Conservation (phyloP, 2,329 filamentous ascomycete species). For the Catunica adiposa region DNA sequence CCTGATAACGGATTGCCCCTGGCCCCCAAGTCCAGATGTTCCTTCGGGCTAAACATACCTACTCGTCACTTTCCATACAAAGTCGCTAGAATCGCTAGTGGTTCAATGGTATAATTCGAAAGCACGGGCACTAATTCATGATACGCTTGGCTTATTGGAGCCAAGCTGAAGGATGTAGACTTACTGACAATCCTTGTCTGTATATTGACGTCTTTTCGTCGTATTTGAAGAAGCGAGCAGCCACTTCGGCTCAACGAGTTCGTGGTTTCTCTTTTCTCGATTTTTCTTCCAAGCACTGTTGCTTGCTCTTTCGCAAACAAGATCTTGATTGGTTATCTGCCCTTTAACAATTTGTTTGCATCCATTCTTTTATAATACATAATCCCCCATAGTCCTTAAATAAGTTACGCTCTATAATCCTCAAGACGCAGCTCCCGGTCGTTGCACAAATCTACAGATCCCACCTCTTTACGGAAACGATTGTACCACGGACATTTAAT, state of each 20-base stretch:
- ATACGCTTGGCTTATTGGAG: neutral
- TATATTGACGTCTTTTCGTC: neutral
- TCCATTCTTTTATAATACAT: neutral
- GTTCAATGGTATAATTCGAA: too few relatives aligned
- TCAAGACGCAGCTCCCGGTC: too few relatives aligned
- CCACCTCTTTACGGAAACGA: neutral
- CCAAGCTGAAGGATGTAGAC: neutral
- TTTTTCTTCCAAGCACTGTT: neutral
- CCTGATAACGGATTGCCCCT: neutral
- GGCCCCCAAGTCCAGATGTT: neutral
- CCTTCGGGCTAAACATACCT: neutral
- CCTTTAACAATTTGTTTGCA: neutral
- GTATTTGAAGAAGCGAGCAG: neutral
- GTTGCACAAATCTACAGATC: too few relatives aligned
- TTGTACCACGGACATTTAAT: neutral
- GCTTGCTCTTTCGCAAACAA: neutral
- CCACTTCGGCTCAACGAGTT: neutral
- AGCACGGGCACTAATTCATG: neutral
- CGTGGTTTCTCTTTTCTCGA: neutral
- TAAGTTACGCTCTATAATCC: neutral
- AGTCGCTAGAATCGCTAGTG: too few relatives aligned
- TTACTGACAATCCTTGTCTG: neutral
- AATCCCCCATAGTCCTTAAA: neutral
- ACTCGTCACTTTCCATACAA: too few relatives aligned
- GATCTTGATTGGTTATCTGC: neutral